Percentiles rank a stretch among this genome's conserved stretches.
phyloP scores from a whole-genome alignment of 2,329 filamentous ascomycete genomes.

The Cercospora sesami region DNA sequence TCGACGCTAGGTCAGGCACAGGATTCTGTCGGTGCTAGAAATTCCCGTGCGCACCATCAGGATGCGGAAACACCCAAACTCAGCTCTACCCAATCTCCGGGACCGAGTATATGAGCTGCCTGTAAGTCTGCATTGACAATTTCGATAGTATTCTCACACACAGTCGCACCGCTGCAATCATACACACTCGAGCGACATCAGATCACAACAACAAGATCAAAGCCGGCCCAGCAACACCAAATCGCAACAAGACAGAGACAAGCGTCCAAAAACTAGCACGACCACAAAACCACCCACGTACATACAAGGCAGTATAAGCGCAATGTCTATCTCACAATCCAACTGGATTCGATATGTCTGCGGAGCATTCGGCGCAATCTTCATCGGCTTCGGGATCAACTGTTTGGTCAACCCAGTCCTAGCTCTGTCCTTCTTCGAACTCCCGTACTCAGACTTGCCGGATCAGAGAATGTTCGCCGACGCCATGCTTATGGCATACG shows the following conservation, averaged over 20 bases:
- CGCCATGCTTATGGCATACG: constrained; percentile 6
- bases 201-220: neutral
- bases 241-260: neutral
- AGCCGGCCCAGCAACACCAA: neutral
- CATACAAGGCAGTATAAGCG: neutral
- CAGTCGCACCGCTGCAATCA: neutral
- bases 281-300: neutral
- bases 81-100: neutral
- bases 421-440: constrained; percentile 13
- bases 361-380: constrained; percentile 10
- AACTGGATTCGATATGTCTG: constrained; percentile 7
- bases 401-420: constrained; percentile 4
- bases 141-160: neutral
- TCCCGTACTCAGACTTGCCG: constrained; percentile 4
- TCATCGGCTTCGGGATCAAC: constrained; percentile 13
- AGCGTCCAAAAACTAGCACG: neutral
- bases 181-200: neutral
- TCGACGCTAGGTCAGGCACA: neutral
- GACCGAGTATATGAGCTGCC: constrained; percentile 5
- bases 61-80: neutral
- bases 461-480: constrained; percentile 8
- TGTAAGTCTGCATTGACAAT: neutral
- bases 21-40: constrained; percentile 5
- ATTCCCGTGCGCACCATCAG: neutral
- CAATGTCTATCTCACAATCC: constrained; percentile 12